phyloP scores from a whole-genome alignment of 345 rosid genomes.

The Adansonia digitata region DNA sequence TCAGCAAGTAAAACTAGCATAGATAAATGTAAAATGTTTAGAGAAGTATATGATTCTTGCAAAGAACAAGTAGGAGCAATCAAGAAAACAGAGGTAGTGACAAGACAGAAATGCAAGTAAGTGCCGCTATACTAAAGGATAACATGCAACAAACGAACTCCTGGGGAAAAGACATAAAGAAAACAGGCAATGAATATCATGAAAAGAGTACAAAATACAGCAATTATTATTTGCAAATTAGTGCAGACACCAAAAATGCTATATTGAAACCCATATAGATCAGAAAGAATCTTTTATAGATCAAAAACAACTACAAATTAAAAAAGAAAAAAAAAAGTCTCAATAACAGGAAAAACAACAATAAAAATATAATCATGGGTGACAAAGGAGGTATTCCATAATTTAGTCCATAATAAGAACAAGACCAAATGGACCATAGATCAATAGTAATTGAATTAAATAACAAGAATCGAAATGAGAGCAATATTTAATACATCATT shows the following conservation, averaged over 20 bases:
- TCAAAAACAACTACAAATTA: neutral
- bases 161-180: neutral
- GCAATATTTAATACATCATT: neutral
- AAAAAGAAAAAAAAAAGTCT: neutral
- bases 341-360: neutral
- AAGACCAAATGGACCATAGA: neutral
- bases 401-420: neutral
- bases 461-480: neutral
- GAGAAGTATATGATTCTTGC: neutral
- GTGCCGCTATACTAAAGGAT: neutral
- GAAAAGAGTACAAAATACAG: neutral
- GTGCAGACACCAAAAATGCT: neutral
- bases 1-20: conserved; percentile 67
- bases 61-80: neutral
- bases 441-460: neutral
- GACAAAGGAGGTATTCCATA: neutral
- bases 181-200: neutral
- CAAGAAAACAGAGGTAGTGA: neutral
- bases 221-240: neutral
- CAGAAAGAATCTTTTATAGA: neutral
- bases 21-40: conserved; percentile 6
- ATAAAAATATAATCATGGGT: neutral
- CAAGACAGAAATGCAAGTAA: neutral
- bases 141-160: neutral
- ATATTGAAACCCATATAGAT: neutral